Conservation (phyloP, 192 early-diverging fungal species). For the Phycomyces nitens region DNA sequence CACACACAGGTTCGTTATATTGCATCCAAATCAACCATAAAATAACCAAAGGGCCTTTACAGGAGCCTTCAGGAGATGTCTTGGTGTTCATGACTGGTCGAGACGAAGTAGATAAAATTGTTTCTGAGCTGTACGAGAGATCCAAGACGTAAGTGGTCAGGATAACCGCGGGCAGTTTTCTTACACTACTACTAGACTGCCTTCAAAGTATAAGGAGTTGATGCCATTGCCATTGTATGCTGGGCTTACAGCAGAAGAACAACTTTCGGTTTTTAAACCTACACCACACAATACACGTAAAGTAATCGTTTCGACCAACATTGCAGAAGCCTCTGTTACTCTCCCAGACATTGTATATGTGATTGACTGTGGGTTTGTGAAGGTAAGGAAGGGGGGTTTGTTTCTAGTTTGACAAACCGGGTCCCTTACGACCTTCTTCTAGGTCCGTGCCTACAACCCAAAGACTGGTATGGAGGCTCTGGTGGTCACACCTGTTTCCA, state of each 20-base stretch:
- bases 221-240: conserved; percentile 66
- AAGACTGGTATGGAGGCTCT: conserved; percentile 90
- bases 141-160: conserved; percentile 40
- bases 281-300: conserved; percentile 60
- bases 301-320: conserved; percentile 86
- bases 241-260: conserved; percentile 64
- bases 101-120: conserved; percentile 71
- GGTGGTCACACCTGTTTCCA: conserved; percentile 83
- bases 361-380: conserved; percentile 78
- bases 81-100: conserved; percentile 69
- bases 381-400: conserved; percentile 32
- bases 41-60: neutral
- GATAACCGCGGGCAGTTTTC: neutral
- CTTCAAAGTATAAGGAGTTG: conserved; percentile 37
- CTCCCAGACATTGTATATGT: conserved; percentile 76
- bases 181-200: conserved; percentile 24
- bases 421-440: neutral
- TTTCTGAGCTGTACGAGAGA: conserved; percentile 56
- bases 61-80: conserved; percentile 65
- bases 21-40: neutral
- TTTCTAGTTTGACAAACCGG: neutral
- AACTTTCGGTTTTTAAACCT: conserved; percentile 62
- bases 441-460: conserved; percentile 81
- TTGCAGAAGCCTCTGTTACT: conserved; percentile 82
- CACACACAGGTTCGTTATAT: conserved; percentile 45